Base-by-base conservation (phyloP, 2,329 filamentous ascomycete genomes). In the Diaporthe humulicola region DNA sequence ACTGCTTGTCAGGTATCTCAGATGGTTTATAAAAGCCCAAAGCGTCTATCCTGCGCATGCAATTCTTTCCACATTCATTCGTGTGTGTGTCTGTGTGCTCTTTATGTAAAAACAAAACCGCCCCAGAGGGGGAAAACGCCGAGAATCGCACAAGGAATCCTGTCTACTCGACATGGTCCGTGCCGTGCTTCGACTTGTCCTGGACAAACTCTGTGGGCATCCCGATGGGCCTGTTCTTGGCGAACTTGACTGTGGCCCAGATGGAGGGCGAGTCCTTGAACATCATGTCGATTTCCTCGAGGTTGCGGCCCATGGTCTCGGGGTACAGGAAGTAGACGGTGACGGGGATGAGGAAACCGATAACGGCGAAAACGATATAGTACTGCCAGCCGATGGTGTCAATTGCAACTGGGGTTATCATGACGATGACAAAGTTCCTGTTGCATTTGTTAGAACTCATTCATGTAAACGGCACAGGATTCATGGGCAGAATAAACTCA, bases 311-410 rank as follows among this genome's bases (percentile, higher is more conserved):
- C 85, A 86, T 88, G n/a, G 87, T 88, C 80, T 86, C 85, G 4
- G 87, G 86, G 82, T 83, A 88, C 70, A 85, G 78, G 79, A 87
- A 82, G 80, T 81, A 87, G 38, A 88, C 85, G 4, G 82, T 79
- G 22, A 87, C 76, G 4, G 87, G 84, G 40, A 89, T 85, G 78
- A 84, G 85, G 28, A 84, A 83, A 10, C 84, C 84, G 73, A 88
- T 84, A 73, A 83, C 81, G 52, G 87, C 85, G 78, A 86, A 89
- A 42, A 89, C 83, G 40, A 89, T 86, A 80, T 88, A 89, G 81
- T 88, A 88, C 75, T 83, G 80, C 81, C 86, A 90, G 25, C 85
- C 86, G 74, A 92, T 90, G 3, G 81, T 87, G 69, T 85, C 82
- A 70, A 89, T 85, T 12, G 87, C 87, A 12, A 88, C 84, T 8